A percentile compares a stretch with the other conserved stretches of the same genome.
Conservation (phyloP, 1,139 yeast species). For the Debaryomycetaceae sp. region DNA sequence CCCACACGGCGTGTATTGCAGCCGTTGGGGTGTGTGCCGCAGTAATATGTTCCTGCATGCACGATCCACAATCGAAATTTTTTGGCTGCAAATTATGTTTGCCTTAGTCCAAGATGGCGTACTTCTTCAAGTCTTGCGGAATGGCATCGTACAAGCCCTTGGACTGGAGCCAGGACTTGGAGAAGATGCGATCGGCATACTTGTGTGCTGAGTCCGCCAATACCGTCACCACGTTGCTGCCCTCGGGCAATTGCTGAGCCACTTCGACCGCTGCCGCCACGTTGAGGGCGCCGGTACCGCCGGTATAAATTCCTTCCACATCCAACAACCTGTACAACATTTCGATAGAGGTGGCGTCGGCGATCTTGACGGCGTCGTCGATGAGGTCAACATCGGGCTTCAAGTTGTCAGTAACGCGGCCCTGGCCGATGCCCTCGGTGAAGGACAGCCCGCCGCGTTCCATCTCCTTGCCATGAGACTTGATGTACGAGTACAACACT, state of each 20-base stretch:
- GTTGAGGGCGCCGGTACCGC: conserved; percentile 81
- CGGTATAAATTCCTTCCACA: conserved; percentile 88
- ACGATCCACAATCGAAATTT: too few relatives aligned
- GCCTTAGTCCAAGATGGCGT: conserved; percentile 41
- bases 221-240: conserved; percentile 77
- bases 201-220: conserved; percentile 88
- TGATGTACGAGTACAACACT: conserved; percentile 72
- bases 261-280: conserved; percentile 78
- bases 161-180: conserved; percentile 68
- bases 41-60: too few relatives aligned
- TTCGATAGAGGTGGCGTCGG: conserved; percentile 70
- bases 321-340: conserved; percentile 82
- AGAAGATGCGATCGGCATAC: conserved; percentile 76
- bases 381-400: conserved; percentile 63
- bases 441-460: conserved; percentile 77
- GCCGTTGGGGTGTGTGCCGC: too few relatives aligned
- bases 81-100: too few relatives aligned
- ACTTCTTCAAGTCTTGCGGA: conserved; percentile 69
- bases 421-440: conserved; percentile 96
- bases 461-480: conserved; percentile 56
- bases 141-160: conserved; percentile 63
- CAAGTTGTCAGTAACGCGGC: conserved; percentile 81
- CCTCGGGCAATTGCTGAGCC: conserved; percentile 74
- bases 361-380: conserved; percentile 70
- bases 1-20: too few relatives aligned